Evolutionary conservation across 257 asterid genomes (phyloP).

Genomic region (Fraxinus anomala): DNA sequence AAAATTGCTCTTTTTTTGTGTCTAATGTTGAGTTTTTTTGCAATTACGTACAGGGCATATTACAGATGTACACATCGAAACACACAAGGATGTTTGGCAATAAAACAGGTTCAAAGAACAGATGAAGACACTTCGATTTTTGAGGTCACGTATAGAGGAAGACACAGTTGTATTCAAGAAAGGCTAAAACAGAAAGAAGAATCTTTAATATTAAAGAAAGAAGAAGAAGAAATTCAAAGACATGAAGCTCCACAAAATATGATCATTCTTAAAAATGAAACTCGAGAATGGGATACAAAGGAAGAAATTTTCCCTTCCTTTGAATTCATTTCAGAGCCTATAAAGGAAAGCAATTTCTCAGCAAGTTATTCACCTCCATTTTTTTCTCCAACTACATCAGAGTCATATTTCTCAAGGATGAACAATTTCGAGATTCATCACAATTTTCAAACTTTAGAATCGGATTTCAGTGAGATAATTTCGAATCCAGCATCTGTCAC

Average conservation of each 20-base stretch:
- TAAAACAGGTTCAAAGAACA: constrained; percentile 59
- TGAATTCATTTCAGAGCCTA: constrained; percentile 17
- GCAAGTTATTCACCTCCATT: constrained; percentile 22
- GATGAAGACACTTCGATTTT: constrained; percentile 39
- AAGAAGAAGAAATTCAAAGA: constrained; percentile 11
- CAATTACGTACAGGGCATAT: constrained; percentile 48
- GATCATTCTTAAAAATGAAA: constrained; percentile 28
- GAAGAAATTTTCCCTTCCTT: constrained; percentile 33
- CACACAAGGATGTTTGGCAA: constrained; percentile 62
- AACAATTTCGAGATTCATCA: constrained; percentile 20
- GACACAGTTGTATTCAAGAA: constrained; percentile 46
- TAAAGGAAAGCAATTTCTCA: background rate
- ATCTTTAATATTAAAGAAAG: constrained; percentile 9
- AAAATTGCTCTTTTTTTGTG: background rate
- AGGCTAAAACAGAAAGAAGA: constrained; percentile 6
- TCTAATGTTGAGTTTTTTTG: background rate
- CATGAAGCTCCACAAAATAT: constrained; percentile 1
- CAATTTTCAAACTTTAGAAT: constrained; percentile 30
- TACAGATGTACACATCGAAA: constrained; percentile 65
- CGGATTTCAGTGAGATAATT: constrained; percentile 36
- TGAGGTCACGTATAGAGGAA: constrained; percentile 54
- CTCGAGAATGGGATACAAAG: background rate
- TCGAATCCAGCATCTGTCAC: constrained; percentile 37
- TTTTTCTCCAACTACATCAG: constrained; percentile 31
- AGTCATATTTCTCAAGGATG: constrained; percentile 24